These are phyloP conservation scores for Colletotrichum acutatum DNA, from an alignment of 2,329 filamentous ascomycete genomes.

Conservation along the genomic window DNA sequence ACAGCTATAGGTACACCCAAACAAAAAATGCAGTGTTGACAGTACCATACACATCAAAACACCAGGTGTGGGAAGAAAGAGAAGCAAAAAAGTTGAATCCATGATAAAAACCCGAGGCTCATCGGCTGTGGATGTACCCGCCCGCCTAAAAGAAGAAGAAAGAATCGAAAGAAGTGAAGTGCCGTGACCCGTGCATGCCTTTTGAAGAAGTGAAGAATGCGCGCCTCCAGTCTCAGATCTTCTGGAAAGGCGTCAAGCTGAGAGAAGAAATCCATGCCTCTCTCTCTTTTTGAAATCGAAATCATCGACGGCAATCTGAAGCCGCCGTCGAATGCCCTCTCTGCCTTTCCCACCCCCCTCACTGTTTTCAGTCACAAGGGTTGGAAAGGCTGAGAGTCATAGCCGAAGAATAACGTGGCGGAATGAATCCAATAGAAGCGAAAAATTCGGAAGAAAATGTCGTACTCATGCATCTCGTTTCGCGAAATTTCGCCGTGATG, in stretches of 20 bases:
- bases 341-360: neutral
- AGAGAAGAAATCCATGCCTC: conserved; percentile 8
- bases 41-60: conserved; percentile 17
- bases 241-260: conserved; percentile 10
- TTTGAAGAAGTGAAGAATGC: conserved; percentile 13
- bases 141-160: conserved; percentile 21
- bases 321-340: neutral
- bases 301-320: neutral
- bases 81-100: neutral
- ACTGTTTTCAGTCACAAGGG: neutral
- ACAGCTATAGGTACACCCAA: conserved; percentile 17
- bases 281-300: neutral
- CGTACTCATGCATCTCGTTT: conserved; percentile 35
- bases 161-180: conserved; percentile 1
- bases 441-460: conserved; percentile 27
- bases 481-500: conserved; percentile 23
- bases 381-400: neutral
- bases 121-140: conserved; percentile 19
- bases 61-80: conserved; percentile 3
- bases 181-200: conserved; percentile 28
- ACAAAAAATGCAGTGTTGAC: conserved; percentile 5
- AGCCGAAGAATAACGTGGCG: neutral
- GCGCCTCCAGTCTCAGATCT: conserved; percentile 20
- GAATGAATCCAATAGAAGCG: conserved; percentile 8
- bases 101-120: conserved; percentile 13